Evolutionary conservation across 306 rosid species (phyloP).

Genomic region (Hippophae tibetana): DNA sequence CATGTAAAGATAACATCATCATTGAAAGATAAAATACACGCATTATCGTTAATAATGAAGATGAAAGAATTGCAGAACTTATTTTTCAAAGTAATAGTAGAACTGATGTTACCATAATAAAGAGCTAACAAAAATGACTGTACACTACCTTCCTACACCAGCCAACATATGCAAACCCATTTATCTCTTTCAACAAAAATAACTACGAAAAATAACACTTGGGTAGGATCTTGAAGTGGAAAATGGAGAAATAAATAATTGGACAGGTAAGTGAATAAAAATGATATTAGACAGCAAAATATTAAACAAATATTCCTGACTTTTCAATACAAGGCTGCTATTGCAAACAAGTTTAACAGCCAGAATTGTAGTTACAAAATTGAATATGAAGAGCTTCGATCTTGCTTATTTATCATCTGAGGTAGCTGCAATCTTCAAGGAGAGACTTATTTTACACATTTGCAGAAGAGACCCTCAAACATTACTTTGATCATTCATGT

Average conservation of each 20-base stretch:
- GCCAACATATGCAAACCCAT: slow-evolving; percentile 28
- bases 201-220: background rate
- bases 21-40: too few species aligned
- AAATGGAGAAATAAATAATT: background rate
- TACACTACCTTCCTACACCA: slow-evolving; percentile 6
- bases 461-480: slow-evolving; percentile 31
- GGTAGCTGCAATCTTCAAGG: slow-evolving; percentile 17
- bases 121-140: background rate
- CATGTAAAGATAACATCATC: too few species aligned
- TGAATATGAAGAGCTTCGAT: background rate
- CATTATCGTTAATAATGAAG: too few species aligned
- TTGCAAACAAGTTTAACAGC: slow-evolving; percentile 20
- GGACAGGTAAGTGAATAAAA: slow-evolving; percentile 5
- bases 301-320: background rate
- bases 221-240: background rate
- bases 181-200: slow-evolving; percentile 4
- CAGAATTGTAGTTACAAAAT: slow-evolving; percentile 28
- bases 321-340: slow-evolving; percentile 18
- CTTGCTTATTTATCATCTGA: slow-evolving; percentile 24
- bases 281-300: too few species aligned
- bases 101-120: background rate
- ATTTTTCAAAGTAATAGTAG: too few species aligned
- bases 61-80: too few species aligned
- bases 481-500: slow-evolving; percentile 17
- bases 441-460: slow-evolving; percentile 24